Base-by-base conservation (phyloP, 2,329 filamentous ascomycete genomes). In the Helicocarpus griseus region DNA sequence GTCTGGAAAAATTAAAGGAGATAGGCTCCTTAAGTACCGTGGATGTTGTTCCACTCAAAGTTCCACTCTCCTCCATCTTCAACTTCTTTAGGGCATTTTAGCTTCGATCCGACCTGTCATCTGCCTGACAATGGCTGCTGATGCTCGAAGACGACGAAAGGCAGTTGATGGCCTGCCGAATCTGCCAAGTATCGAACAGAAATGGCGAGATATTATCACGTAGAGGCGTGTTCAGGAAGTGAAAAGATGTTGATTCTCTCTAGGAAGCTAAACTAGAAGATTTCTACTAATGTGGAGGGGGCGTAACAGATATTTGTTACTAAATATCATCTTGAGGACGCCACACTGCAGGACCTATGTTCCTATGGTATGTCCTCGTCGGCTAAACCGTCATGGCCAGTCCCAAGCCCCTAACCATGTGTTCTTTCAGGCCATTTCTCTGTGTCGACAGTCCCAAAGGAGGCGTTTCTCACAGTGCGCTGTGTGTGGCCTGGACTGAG, bases 371-470 rank as follows among this genome's bases (percentile, higher is more conserved):
- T 36, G 22, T 11, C 36, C 24, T 4, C 9, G 33, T n/a, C n/a
- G n/a, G n/a, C n/a, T n/a, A n/a, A n/a, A n/a, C 28, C n/a, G 19
- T 33, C 29, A 33, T 33, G 29, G 13, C 13, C 13, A 21, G 29
- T 33, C 6, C 6, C 29, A 33, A 33, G 29, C 29, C 6, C 6
- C 29, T 33, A 33, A 33, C 29, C 13, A 13, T 33, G 29, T 33
- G 29, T 33, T 13, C 13, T 33, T 33, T 33, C 6, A 51, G 49
- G 49, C 26, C 49, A 40, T 28, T 51, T 51, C 49, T 51, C 49
- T 39, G 49, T 40, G 11, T 51, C 40, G 2, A 51, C 49, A 6
- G 49, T 51, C 17, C 40, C 49, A 11, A 51, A 35, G 22, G 49
- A 51, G 11, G 49, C 49, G 7, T 47, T 51, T n/a, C 31, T 51